These are phyloP conservation scores for Penicillium chermesinum DNA, from an alignment of 495 filamentous ascomycete species.

Conservation along the genomic window DNA sequence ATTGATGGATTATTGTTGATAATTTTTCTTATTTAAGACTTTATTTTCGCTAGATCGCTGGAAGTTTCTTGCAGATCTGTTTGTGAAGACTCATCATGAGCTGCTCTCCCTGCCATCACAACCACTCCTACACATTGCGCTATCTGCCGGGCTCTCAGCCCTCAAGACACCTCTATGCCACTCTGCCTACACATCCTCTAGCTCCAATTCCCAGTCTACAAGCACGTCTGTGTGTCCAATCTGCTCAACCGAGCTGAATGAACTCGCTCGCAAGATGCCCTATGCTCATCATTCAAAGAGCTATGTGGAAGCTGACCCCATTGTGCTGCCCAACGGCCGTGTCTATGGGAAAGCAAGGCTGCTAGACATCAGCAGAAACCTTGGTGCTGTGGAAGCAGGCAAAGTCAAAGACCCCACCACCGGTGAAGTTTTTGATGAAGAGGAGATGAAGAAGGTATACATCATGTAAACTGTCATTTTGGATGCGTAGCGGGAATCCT, in stretches of 20 bases:
- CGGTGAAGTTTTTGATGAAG: constrained; percentile 56
- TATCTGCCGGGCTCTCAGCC: constrained; percentile 86
- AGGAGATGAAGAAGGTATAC: constrained; percentile 78
- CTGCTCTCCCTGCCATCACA: constrained; percentile 77
- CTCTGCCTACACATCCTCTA: constrained; percentile 55
- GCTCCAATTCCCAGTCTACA: constrained; percentile 53
- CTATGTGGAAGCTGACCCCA: constrained; percentile 77
- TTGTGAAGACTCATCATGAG: constrained; percentile 78
- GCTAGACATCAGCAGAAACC: constrained; percentile 68
- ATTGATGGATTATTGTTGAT: not conserved
- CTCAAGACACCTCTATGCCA: constrained; percentile 96
- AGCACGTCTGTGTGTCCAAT: constrained; percentile 80
- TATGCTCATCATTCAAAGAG: constrained; percentile 94
- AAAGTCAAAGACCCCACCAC: constrained; percentile 80
- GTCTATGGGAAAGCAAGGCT: constrained; percentile 77
- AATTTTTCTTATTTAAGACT: constrained; percentile 42
- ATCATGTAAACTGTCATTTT: constrained; percentile 55
- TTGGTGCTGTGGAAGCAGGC: constrained; percentile 41
- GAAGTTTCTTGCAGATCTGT: constrained; percentile 71
- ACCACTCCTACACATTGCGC: constrained; percentile 86
- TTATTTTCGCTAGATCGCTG: constrained; percentile 71
- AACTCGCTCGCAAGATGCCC: constrained; percentile 78
- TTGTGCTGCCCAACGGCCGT: constrained; percentile 80
- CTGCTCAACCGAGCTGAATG: constrained; percentile 90
- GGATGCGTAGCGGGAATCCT: not conserved